A percentile compares a stretch with the other conserved stretches of the same genome.
Conservation (phyloP, 2,329 filamentous ascomycete species). For the Cercospora beticola region DNA sequence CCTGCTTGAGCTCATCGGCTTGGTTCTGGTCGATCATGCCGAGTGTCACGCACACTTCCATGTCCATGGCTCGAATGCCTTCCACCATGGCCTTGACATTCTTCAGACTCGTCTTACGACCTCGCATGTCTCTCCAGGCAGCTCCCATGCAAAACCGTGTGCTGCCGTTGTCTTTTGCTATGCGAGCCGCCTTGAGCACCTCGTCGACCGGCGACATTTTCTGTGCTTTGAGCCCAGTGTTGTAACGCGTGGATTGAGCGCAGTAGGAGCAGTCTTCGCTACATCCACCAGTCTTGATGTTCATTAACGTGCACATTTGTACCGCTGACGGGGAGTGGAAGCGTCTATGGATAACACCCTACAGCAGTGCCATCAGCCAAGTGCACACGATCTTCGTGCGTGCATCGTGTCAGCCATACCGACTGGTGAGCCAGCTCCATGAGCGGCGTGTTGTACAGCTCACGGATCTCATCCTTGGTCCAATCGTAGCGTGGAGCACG, state of each 20-base stretch:
- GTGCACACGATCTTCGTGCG: not conserved
- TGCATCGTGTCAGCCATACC: slow-evolving; percentile 23
- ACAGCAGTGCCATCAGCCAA: slow-evolving; percentile 3
- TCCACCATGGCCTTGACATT: slow-evolving; percentile 85
- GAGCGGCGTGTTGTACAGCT: slow-evolving; percentile 78
- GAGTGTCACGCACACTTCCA: slow-evolving; percentile 91
- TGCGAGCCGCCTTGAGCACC: slow-evolving; percentile 73
- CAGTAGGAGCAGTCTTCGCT: slow-evolving; percentile 93
- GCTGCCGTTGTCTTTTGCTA: slow-evolving; percentile 78
- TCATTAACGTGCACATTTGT: slow-evolving; percentile 92
- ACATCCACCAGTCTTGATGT: slow-evolving; percentile 93
- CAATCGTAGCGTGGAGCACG: slow-evolving; percentile 67
- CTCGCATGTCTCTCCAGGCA: slow-evolving; percentile 91
- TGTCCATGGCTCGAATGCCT: slow-evolving; percentile 75
- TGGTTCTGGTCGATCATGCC: slow-evolving; percentile 81
- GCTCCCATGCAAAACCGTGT: slow-evolving; percentile 95
- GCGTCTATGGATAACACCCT: slow-evolving; percentile 76
- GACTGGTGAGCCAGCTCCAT: slow-evolving; percentile 61
- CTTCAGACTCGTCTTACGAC: slow-evolving; percentile 76
- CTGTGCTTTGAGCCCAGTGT: slow-evolving; percentile 73
- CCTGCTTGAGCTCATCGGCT: slow-evolving; percentile 77
- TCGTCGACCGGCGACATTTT: slow-evolving; percentile 77
- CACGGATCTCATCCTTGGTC: slow-evolving; percentile 77
- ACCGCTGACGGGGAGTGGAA: slow-evolving; percentile 83
- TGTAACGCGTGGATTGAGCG: slow-evolving; percentile 80